Percentiles rank a stretch among this genome's conserved stretches.
These are phyloP conservation scores for Baudoinia panamericana DNA, from an alignment of 495 filamentous ascomycete species.

Conservation along the genomic window DNA sequence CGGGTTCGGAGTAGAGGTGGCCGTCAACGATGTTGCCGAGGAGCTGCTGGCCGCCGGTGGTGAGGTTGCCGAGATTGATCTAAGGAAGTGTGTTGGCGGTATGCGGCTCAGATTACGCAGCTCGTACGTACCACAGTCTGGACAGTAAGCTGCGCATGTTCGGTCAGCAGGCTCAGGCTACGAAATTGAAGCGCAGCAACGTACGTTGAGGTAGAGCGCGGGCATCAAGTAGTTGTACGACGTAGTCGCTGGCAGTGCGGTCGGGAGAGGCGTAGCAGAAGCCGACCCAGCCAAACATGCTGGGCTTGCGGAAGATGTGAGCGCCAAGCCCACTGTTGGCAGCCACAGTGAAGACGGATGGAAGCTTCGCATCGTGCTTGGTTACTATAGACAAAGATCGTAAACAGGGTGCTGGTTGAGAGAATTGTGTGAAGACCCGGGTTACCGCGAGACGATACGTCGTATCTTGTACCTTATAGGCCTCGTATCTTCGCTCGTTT, in stretches of 20 bases:
- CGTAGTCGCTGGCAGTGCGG: slow-evolving; percentile 1
- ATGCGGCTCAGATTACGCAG: background rate
- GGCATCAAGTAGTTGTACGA: slow-evolving; percentile 11
- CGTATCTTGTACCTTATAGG: too few species aligned
- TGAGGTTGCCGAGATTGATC: slow-evolving; percentile 5
- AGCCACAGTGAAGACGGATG: too few species aligned
- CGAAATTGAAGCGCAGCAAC: background rate
- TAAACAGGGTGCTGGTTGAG: too few species aligned
- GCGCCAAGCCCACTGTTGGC: too few species aligned
- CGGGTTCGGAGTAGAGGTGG: slow-evolving; percentile 9
- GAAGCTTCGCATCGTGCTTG: too few species aligned
- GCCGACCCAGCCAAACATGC: too few species aligned
- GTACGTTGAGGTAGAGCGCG: slow-evolving; percentile 14
- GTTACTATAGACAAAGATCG: too few species aligned
- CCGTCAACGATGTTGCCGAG: slow-evolving; percentile 7
- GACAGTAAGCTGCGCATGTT: slow-evolving; percentile 5
- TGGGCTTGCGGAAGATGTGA: too few species aligned
- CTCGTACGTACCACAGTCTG: slow-evolving; percentile 1
- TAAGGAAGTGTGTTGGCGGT: background rate
- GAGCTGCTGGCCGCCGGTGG: slow-evolving; percentile 8
- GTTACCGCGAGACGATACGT: too few species aligned
- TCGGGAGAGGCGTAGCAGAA: too few species aligned
- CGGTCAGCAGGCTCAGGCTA: background rate
- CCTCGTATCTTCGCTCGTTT: too few species aligned
- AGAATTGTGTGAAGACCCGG: too few species aligned